Evolutionary conservation across 441 rosid genomes (phyloP).

Genomic region (Croton laevigatus): DNA sequence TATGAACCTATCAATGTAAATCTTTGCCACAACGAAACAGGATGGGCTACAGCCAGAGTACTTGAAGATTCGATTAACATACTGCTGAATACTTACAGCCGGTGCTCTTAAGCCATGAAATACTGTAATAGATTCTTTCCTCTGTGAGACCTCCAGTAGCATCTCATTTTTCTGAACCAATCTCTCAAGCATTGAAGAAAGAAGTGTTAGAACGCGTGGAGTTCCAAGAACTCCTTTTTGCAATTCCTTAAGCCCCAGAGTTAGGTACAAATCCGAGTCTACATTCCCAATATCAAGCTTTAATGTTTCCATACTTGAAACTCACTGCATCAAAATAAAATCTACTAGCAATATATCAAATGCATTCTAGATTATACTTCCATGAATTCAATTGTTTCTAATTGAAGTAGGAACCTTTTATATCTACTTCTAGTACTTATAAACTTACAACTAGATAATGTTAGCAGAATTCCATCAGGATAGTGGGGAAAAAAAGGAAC

Average conservation of each 20-base stretch:
- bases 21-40: constrained; percentile 69
- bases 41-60: constrained; percentile 83
- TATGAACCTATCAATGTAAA: constrained; percentile 65
- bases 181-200: constrained; percentile 65
- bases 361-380: not conserved
- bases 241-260: constrained; percentile 54
- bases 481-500: not conserved
- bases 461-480: not conserved
- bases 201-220: constrained; percentile 53
- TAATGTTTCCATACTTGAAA: constrained; percentile 47
- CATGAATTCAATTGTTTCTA: too few species aligned
- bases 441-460: not conserved
- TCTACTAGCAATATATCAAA: constrained; percentile 6
- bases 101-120: constrained; percentile 74
- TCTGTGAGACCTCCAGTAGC: constrained; percentile 27
- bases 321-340: constrained; percentile 34
- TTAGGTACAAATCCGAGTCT: constrained; percentile 46
- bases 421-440: too few species aligned
- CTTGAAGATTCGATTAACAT: constrained; percentile 76
- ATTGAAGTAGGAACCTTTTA: too few species aligned
- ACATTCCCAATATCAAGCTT: constrained; percentile 30
- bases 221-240: constrained; percentile 42
- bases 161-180: constrained; percentile 47
- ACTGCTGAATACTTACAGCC: constrained; percentile 53
- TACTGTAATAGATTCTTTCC: constrained; percentile 36